Evolutionary conservation across 169 alveolate genomes (phyloP), one percentile per base, ranked within the genome.

Genomic region (Eimeria maxima): DNA sequence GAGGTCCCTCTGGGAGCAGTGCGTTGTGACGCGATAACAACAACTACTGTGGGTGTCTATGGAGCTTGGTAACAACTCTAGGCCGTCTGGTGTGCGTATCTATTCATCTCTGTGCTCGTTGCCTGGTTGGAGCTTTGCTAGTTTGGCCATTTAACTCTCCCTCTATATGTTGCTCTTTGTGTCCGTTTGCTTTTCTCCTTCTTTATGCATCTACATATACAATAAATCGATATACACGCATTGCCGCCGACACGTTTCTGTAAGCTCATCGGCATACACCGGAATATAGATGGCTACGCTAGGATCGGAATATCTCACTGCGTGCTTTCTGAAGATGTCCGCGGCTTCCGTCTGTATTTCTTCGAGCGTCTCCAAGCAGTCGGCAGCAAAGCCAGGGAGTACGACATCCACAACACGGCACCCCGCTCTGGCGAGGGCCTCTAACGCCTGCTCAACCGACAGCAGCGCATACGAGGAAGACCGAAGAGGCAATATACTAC

Each of bases 361-460:
- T 53, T 90, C 95, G 27, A 90, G 74, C 47, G 95, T 91, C 67
- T 76, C 95, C 50, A 91, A 53, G 67, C 95, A 91, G 83, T 91
- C 95, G 20, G 91, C 83, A 50, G 96, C 89, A 44, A 93, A 93
- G 65, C 96, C 96, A 2, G 96, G 96, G 65, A n/a, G 24, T 33
- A 93, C 90, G 50, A 78, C 96, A 55, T 93, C 96, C 8, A 93
- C 87, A 53, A 10, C 11, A 10, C 71, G 71, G 71, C 47, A 42
- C 27, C 96, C 96, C 7, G 91, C 96, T 2, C 14, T 57, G 8
- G 96, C 92, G 27, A 93, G 71, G 4, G 74, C 96, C 71, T 76
- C 87, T 47, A 93, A 89, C 4, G 84, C 63, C 96, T 93, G 96
- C 53, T 14, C 33, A 80, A 24, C 22, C 27, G 18, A 20, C 29